Base-by-base conservation (phyloP, 2,329 filamentous ascomycete genomes). In the Penicillium sp. region DNA sequence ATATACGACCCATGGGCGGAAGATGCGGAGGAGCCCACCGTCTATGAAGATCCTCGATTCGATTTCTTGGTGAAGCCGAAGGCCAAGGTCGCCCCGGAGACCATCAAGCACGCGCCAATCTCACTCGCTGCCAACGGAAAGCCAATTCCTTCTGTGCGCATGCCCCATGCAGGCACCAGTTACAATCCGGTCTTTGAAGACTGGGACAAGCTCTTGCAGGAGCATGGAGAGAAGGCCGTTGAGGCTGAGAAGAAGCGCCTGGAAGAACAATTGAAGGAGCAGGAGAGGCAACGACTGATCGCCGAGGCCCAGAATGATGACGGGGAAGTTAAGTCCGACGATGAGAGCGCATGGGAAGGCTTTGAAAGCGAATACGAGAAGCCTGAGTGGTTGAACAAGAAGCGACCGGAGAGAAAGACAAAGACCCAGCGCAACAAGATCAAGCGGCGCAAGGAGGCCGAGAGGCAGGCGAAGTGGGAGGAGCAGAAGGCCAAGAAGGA, bases 131-230 rank as follows among this genome's bases (percentile, higher is more conserved):
- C 89, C 44, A 91, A 83, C 70, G 93, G 92, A 39, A 96, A 94
- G 74, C 76, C 84, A 0, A 81, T 96, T 9, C 90, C 91, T 1
- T 88, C 92, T 2, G 89, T 99, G 0, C 82, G 84, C 61, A 90
- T 87, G 70, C 95, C 95, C 1, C 84, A 87, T 6, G 91, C 89
- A 16, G 92, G 91, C 59, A 91, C 89, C 75, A 96, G 91, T 68
- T 99, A 99, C 80, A 99, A 99, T 74, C 95, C 95, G 0, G 81
- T 86, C 6, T 96, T 96, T 67, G 84, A 87, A 63, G 92, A 96
- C 63, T 99, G 96, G 83, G 89, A 93, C 68, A 83, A 85, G 9
- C 85, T 94, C 16, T 79, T 96, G 46, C 83, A 85, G 19, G 82
- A 85, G 43, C 91, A 96, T 75, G 90, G 91, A 47, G 84, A 88